These are phyloP conservation scores for Coemansia erecta DNA, from an alignment of 192 early-diverging fungal species.

Conservation along the genomic window DNA sequence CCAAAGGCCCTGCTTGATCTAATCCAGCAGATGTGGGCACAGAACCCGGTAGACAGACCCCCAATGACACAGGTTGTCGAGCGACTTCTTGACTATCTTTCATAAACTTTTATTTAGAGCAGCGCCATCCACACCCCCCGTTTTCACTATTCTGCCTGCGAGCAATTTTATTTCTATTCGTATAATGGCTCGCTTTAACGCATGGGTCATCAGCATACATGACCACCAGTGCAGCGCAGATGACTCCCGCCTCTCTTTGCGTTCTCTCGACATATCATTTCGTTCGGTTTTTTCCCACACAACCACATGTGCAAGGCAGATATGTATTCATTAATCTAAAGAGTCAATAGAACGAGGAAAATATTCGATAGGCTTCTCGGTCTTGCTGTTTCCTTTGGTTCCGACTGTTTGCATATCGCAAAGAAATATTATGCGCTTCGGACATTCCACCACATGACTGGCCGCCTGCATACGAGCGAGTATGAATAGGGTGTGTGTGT, in stretches of 20 bases:
- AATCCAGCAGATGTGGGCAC: conserved; percentile 75
- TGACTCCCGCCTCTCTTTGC: no score
- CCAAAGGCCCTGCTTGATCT: conserved; percentile 60
- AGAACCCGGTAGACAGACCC: conserved; percentile 58
- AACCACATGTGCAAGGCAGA: not conserved
- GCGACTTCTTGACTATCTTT: conserved; percentile 63
- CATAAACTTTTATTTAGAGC: conserved; percentile 27
- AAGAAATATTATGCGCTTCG: no score
- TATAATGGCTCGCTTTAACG: conserved; percentile 1
- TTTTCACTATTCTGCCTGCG: not conserved
- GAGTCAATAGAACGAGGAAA: conserved; percentile 5
- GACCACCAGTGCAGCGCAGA: no score
- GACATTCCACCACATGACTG: no score
- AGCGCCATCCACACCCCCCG: not conserved
- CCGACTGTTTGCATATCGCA: no score
- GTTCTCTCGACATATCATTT: no score
- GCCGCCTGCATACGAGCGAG: no score
- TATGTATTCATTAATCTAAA: not conserved
- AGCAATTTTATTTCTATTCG: not conserved
- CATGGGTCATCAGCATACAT: not conserved
- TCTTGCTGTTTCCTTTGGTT: no score
- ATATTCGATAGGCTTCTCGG: not conserved
- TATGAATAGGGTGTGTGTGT: no score
- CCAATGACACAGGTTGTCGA: conserved; percentile 73
- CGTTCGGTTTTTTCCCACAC: no score